Base-by-base conservation (phyloP, 2,329 filamentous ascomycete species). In the Colletotrichum theobromicola region DNA sequence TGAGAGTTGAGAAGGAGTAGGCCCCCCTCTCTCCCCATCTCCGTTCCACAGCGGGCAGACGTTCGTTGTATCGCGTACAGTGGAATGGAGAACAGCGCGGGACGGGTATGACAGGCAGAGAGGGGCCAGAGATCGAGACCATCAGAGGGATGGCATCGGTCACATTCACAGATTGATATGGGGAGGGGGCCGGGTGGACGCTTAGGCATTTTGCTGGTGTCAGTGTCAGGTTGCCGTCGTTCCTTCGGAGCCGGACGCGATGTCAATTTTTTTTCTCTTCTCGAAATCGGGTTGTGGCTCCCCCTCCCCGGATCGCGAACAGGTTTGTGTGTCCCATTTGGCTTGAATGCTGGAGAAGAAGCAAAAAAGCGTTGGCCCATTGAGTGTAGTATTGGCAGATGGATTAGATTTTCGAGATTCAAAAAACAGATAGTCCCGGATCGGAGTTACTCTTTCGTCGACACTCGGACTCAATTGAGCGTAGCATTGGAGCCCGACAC, bases 11-110 rank as follows among this genome's bases (percentile, higher is more conserved):
- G 42, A n/a, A n/a, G 42, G 16, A 18, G 37, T 18, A 8, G 37
- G 37, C 37, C 42, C 42, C 42, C n/a, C 42, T n/a, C 21, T 50
- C 42, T 50, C 30, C 50, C 60, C 62, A 30, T 55, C 28, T 57
- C 35, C 72, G 72, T 74, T 74, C 68, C 72, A 72, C 62, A 62
- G 62, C 68, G 68, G 37, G 21, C 62, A 72, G 62, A 67, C 46
- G 28, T 26, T 55, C 63, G 68, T 50, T 65, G 68, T 57, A 63
- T 72, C 72, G 68, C 72, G 72, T 67, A 70, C 61, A 72, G 62
- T 72, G 72, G 72, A 74, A 74, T 74, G 72, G 34, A 53, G 50
- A 68, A 62, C 62, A 37, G 57, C 67, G 71, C 30, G 71, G 42
- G 71, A 37, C 67, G 53, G 67, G 61, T 34, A 70, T 53, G 70